Evolutionary conservation across 2,329 filamentous ascomycete species (phyloP), one percentile per base, ranked within the genome.

Genomic region (Blumeria graminis): DNA sequence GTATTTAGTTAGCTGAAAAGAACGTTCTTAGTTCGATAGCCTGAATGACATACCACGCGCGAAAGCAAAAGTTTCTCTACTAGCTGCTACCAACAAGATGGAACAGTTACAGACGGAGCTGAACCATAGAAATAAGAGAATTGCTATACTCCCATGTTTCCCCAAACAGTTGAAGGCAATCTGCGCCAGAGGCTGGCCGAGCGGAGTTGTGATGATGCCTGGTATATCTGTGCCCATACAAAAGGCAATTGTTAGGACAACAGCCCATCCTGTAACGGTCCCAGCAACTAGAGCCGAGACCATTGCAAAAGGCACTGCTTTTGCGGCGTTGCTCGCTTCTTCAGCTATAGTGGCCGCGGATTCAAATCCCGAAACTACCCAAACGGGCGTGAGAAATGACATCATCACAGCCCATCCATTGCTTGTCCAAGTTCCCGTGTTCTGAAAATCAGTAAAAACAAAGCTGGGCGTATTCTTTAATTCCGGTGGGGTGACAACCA

Each of bases 11-110:
- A 32, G 28, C n/a, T 13, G n/a, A 48, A 48, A 7, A 22, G 39
- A 48, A 18, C 34, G 6, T 13, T 7, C 10, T n/a, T 16, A 18
- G 22, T 14, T 14, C 46, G n/a, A 3, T 14, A 1, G 16, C 18
- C 13, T 50, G 18, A 35, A 4, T 18, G 7, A n/a, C 34, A 16
- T 55, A 55, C 52, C 78, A 28, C 78, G 72, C 8, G 75, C 76
- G 63, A 81, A 81, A 0, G 78, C 78, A 78, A 78, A 82, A 34
- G 71, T 72, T 65, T 81, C 78, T 6, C 78, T 72, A 6, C 75
- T 78, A 4, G 74, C 75, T 1, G 78, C 78, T 3, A 80, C 73
- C 52, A 55, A 39, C 2, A 77, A 66, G 56, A 78, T 73, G 34
- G 72, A 76, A 28, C 52, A 55, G 36, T 55, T 55, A 39, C 52